phyloP scores from a whole-genome alignment of 2,329 filamentous ascomycete species.

The Sporothrix pallida region DNA sequence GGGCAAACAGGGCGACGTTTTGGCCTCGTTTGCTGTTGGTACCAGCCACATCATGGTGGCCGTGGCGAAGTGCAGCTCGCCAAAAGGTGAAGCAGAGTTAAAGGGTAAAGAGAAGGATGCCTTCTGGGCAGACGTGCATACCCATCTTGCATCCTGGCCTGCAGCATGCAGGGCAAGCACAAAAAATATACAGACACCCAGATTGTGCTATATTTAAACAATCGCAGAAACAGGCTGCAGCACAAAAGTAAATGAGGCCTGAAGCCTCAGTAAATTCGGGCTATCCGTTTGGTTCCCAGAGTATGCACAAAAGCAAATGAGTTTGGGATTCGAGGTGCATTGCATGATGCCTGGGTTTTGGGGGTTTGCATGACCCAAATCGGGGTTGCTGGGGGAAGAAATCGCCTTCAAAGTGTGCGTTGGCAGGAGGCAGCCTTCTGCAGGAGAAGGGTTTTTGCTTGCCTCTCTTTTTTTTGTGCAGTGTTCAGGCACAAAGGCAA shows the following conservation, averaged over 20 bases:
- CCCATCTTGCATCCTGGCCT: neutral
- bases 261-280: neutral
- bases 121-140: conserved; percentile 15
- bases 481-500: neutral
- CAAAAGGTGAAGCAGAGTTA: neutral
- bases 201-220: conserved; percentile 27
- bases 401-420: neutral
- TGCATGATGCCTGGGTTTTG: conserved; percentile 15
- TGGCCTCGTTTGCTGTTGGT: neutral
- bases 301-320: conserved; percentile 20
- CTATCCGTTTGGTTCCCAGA: conserved; percentile 31
- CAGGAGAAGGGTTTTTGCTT: neutral
- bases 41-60: neutral
- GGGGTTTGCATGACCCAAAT: too few species aligned
- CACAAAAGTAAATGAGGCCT: neutral
- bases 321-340: neutral
- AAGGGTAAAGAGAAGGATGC: neutral
- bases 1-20: neutral
- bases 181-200: neutral
- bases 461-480: too few species aligned
- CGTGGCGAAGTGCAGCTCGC: conserved; percentile 30
- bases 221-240: conserved; percentile 7
- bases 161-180: conserved; percentile 16
- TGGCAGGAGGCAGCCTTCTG: conserved; percentile 32
- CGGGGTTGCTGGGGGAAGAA: neutral